Base-by-base conservation (phyloP, 2,329 filamentous ascomycete genomes). In the Didymella lethalis region DNA sequence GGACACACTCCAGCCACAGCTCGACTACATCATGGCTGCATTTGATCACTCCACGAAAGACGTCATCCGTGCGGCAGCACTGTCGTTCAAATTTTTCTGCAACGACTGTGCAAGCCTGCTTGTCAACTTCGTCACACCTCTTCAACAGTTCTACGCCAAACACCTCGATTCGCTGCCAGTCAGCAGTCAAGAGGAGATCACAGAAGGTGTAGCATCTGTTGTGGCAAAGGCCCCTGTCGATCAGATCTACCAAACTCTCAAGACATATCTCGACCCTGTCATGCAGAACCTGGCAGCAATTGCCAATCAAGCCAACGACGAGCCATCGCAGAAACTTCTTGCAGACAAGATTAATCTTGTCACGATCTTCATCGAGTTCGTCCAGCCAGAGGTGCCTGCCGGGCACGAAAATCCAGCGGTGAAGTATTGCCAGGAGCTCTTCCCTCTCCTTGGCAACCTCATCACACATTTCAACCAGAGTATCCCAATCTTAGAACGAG, bases 11-110 rank as follows among this genome's bases (percentile, higher is more conserved):
- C 91, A 97, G 77, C 85, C 91, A 8, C 95, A 99, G 77, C 91
- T 99, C 74, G 93, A 92, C 71, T 99, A 96, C 79, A 96, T 99
- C 71, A 93, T 97, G 65, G 90, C 89, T 4, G 95, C 93, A 0
- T 99, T 99, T 79, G 86, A 92, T 65, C 91, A 94, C 57, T 87
- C 88, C 41, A 97, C 93, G 0, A 91, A 90, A 70, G 96, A 99
- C 73, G 93, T 99, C 54, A 86, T 97, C 38, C 88, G 93, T 63
- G 95, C 94, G 20, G 92, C 95, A 18, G 95, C 95, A 6, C 87
- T 98, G 77, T 90, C 95, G 2, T 93, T 99, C 81, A 96, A 96
- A 71, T 99, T 95, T 81, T 93, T 99, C 79, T 98, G 96, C 73
- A 93, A 90, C 14, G 95, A 99, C 78, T 99, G 95, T 82, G 92